These are phyloP conservation scores for Xylariaceae sp. DNA, from an alignment of 2,329 filamentous ascomycete genomes.

Conservation along the genomic window DNA sequence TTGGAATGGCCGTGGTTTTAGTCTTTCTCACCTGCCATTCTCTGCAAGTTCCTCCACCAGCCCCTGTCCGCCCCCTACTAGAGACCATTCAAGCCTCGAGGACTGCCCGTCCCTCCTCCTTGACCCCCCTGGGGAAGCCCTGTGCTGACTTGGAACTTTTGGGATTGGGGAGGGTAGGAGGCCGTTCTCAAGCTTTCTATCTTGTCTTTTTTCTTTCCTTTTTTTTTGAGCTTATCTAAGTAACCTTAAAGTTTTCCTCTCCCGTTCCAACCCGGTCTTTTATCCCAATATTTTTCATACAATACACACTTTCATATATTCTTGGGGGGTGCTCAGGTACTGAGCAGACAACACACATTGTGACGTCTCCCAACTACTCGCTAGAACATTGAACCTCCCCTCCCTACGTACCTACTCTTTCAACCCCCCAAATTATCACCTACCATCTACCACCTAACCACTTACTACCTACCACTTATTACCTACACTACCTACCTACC, in stretches of 20 bases:
- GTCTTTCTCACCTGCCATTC: constrained; percentile 26
- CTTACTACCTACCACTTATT: constrained; percentile 1
- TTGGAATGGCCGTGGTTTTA: constrained; percentile 21
- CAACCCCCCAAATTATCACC: not conserved
- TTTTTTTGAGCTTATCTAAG: constrained; percentile 10
- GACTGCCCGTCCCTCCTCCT: constrained; percentile 18
- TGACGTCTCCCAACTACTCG: constrained; percentile 15
- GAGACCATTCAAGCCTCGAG: not conserved
- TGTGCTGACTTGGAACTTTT: not conserved
- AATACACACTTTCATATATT: not conserved
- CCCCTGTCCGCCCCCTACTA: not conserved
- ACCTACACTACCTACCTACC: constrained; percentile 1
- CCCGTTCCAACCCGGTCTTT: constrained; percentile 1
- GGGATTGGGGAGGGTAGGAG: not conserved
- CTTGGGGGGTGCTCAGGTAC: constrained; percentile 9
- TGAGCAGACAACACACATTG: constrained; percentile 10
- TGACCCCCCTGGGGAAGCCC: constrained; percentile 16
- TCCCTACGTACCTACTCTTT: constrained; percentile 5
- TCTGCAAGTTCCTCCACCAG: constrained; percentile 7
- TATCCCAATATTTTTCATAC: not conserved
- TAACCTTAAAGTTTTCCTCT: constrained; percentile 3
- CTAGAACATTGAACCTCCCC: too few species aligned
- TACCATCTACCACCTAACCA: constrained; percentile 1
- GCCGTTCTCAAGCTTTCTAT: not conserved
- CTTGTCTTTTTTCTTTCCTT: constrained; percentile 4